A percentile compares a stretch with the other conserved stretches of the same genome.
These are phyloP conservation scores for Cordyceps fumosorosea DNA, from an alignment of 2,329 filamentous ascomycete species.

Conservation along the genomic window DNA sequence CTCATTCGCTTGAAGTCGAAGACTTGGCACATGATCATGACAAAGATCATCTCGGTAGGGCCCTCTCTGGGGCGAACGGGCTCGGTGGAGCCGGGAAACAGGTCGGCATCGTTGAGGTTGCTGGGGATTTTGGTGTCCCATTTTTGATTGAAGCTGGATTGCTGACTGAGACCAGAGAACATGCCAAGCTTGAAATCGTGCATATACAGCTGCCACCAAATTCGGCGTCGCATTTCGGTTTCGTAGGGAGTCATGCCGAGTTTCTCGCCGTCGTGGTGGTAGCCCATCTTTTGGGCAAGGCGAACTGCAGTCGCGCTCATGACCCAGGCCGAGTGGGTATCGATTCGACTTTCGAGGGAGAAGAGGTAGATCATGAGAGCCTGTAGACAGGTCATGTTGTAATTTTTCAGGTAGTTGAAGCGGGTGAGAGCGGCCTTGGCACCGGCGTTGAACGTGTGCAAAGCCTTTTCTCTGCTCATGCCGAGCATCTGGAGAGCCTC, in stretches of 20 bases:
- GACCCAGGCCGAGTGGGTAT: slow-evolving; percentile 54
- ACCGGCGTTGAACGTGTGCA: slow-evolving; percentile 45
- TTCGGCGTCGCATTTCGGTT: slow-evolving; percentile 58
- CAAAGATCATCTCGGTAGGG: slow-evolving; percentile 56
- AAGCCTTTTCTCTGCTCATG: slow-evolving; percentile 40
- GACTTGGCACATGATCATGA: slow-evolving; percentile 44
- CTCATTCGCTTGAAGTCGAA: slow-evolving; percentile 34
- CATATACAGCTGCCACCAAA: slow-evolving; percentile 61
- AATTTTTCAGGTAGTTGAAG: slow-evolving; percentile 51
- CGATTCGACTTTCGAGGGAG: slow-evolving; percentile 51
- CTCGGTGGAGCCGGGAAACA: slow-evolving; percentile 47
- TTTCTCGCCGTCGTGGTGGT: slow-evolving; percentile 54
- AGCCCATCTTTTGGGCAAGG: slow-evolving; percentile 61
- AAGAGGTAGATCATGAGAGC: slow-evolving; percentile 53
- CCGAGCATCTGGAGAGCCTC: slow-evolving; percentile 51
- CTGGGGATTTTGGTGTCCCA: slow-evolving; percentile 51
- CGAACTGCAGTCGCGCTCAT: slow-evolving; percentile 55
- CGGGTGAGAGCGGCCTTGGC: slow-evolving; percentile 44
- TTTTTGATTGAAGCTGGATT: slow-evolving; percentile 35
- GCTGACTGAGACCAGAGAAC: slow-evolving; percentile 49
- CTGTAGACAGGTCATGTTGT: slow-evolving; percentile 53
- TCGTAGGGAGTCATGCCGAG: slow-evolving; percentile 55
- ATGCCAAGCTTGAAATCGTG: slow-evolving; percentile 52
- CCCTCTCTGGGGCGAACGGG: slow-evolving; percentile 46
- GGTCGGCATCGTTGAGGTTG: slow-evolving; percentile 54